phyloP scores from a whole-genome alignment of 2,329 filamentous ascomycete genomes.

The Cordyceps tenuipes region DNA sequence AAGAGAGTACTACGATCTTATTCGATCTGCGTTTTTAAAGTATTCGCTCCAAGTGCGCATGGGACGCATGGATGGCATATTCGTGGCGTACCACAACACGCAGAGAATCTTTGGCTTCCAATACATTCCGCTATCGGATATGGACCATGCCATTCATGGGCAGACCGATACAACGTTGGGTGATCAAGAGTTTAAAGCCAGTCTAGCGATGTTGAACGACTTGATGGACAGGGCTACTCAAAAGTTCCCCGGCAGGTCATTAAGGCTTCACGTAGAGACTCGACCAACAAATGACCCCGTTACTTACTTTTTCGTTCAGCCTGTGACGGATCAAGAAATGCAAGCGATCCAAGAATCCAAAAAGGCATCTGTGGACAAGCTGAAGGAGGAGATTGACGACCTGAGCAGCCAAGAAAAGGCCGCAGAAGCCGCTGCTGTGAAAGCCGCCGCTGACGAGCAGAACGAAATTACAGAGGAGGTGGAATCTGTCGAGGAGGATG shows the following conservation, averaged over 20 bases:
- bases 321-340: constrained; percentile 66
- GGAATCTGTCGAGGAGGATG: constrained; percentile 15
- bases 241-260: constrained; percentile 65
- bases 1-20: constrained; percentile 95
- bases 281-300: constrained; percentile 50
- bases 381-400: constrained; percentile 56
- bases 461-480: constrained; percentile 4
- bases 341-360: constrained; percentile 62
- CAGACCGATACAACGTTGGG: constrained; percentile 59
- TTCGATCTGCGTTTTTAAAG: constrained; percentile 86
- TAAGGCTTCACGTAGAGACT: constrained; percentile 78
- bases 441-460: constrained; percentile 14
- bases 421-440: constrained; percentile 11
- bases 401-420: constrained; percentile 29
- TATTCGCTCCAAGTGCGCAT: constrained; percentile 95
- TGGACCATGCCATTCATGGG: constrained; percentile 87
- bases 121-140: constrained; percentile 77
- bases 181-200: constrained; percentile 77
- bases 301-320: constrained; percentile 88
- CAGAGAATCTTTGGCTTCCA: constrained; percentile 96
- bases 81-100: constrained; percentile 93
- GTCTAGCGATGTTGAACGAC: constrained; percentile 70
- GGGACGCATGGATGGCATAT: constrained; percentile 97
- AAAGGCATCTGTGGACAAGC: constrained; percentile 56
- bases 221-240: constrained; percentile 66